phyloP scores from a whole-genome alignment of 73 alveolate species.

The Uronychia binucleata region DNA sequence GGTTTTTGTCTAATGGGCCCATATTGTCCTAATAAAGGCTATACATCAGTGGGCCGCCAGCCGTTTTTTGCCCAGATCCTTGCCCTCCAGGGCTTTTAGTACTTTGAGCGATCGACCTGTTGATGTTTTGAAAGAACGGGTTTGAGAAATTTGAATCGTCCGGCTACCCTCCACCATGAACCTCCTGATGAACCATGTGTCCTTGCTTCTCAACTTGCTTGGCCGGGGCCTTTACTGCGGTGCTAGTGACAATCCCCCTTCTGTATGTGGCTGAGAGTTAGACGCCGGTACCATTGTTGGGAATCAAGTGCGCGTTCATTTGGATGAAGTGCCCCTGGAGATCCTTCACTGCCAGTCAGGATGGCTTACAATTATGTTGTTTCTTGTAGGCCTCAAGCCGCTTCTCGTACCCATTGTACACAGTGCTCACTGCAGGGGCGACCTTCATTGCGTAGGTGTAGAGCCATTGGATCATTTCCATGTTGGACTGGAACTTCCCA shows the following conservation, averaged over 20 bases:
- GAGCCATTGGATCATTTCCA: conserved; percentile 71
- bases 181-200: no score
- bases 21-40: background rate
- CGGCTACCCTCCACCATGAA: no score
- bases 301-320: conserved; percentile 65
- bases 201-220: no score
- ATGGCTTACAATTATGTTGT: conserved; percentile 35
- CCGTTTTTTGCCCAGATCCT: background rate
- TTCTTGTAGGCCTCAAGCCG: conserved; percentile 66
- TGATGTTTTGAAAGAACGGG: background rate
- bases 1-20: no score
- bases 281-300: conserved; percentile 36
- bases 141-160: conserved; percentile 13
- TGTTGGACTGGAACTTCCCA: conserved; percentile 70
- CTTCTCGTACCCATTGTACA: conserved; percentile 60
- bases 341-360: background rate
- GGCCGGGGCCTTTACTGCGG: no score
- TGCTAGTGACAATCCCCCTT: background rate
- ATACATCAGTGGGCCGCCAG: background rate
- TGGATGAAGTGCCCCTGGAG: conserved; percentile 28
- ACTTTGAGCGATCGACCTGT: background rate
- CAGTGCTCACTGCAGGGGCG: conserved; percentile 25
- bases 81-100: background rate
- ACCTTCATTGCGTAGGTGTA: conserved; percentile 42
- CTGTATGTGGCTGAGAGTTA: conserved; percentile 1